phyloP scores from a whole-genome alignment of 2,329 filamentous ascomycete genomes.

The Talaromyces albobiverticillius region DNA sequence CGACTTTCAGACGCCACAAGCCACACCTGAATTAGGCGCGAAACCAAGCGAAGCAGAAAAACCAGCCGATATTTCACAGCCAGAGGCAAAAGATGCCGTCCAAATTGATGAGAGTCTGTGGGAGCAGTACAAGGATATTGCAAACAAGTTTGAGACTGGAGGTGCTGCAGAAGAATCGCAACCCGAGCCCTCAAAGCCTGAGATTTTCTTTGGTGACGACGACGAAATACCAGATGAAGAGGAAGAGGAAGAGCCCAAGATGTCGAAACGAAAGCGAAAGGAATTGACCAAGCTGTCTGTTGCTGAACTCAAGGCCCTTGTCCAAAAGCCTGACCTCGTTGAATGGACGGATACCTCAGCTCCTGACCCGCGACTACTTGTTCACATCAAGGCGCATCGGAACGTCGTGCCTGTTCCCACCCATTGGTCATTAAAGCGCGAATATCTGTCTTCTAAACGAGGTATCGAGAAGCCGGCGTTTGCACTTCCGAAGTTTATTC shows the following conservation, averaged over 20 bases:
- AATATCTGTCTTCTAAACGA: constrained; percentile 94
- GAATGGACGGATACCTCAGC: constrained; percentile 97
- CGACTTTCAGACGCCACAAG: neutral
- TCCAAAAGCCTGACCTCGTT: constrained; percentile 86
- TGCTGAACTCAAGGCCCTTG: constrained; percentile 89
- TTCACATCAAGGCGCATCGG: constrained; percentile 90
- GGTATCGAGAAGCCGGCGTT: constrained; percentile 96
- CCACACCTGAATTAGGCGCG: neutral
- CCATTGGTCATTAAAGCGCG: constrained; percentile 94
- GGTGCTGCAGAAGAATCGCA: constrained; percentile 60
- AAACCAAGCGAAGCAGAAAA: constrained; percentile 1
- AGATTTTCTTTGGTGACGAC: constrained; percentile 79
- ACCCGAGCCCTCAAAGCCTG: constrained; percentile 73
- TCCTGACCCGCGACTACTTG: constrained; percentile 79
- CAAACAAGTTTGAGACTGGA: constrained; percentile 70
- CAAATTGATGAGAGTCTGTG: constrained; percentile 68
- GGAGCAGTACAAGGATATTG: constrained; percentile 77
- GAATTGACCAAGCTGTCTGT: constrained; percentile 88
- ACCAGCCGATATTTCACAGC: neutral
- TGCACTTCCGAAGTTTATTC: constrained; percentile 90
- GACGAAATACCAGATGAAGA: constrained; percentile 81
- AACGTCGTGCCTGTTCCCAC: constrained; percentile 93
- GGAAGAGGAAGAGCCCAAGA: constrained; percentile 59
- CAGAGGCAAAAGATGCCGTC: neutral
- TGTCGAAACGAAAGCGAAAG: constrained; percentile 96